These are phyloP conservation scores for Stephanodiscus triporus DNA, from an alignment of 108 stramenopile genomes.

Conservation along the genomic window DNA sequence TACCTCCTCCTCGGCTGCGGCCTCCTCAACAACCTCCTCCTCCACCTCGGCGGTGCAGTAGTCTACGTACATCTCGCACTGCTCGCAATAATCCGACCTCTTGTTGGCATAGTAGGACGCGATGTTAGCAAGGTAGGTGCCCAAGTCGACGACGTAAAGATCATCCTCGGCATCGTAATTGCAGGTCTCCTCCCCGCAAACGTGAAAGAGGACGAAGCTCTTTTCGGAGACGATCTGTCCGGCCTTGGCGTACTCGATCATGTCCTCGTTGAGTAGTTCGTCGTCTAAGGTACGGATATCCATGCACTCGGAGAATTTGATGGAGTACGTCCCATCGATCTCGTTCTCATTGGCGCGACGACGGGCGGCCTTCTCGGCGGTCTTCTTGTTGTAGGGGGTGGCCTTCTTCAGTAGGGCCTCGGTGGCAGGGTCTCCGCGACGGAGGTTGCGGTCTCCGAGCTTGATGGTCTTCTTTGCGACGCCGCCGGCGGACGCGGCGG, in stretches of 20 bases:
- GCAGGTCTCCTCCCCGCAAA: conserved; percentile 23
- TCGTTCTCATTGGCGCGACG: background rate
- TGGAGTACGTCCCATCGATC: conserved; percentile 27
- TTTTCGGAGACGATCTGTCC: conserved; percentile 30
- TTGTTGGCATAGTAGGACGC: conserved; percentile 44
- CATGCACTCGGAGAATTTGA: conserved; percentile 33
- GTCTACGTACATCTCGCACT: conserved; percentile 32
- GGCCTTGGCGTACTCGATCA: conserved; percentile 17
- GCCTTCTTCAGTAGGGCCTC: conserved; percentile 37
- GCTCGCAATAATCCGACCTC: conserved; percentile 43
- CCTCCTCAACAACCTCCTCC: conserved; percentile 10
- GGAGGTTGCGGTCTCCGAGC: conserved; percentile 31
- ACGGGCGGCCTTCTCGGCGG: conserved; percentile 3
- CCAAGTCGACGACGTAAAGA: conserved; percentile 50
- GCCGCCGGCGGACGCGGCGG: conserved; percentile 7
- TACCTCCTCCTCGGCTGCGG: background rate
- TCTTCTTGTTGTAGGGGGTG: conserved; percentile 29
- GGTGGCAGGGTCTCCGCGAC: conserved; percentile 22
- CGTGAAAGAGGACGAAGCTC: conserved; percentile 34
- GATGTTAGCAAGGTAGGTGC: conserved; percentile 40
- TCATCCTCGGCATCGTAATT: conserved; percentile 40
- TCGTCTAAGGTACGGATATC: conserved; percentile 24
- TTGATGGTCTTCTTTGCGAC: conserved; percentile 17
- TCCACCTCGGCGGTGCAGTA: conserved; percentile 16
- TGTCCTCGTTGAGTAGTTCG: conserved; percentile 25